These are phyloP conservation scores for Ganoderma multipileum DNA, from an alignment of 1,284 basidiomycete genomes.

Conservation along the genomic window DNA sequence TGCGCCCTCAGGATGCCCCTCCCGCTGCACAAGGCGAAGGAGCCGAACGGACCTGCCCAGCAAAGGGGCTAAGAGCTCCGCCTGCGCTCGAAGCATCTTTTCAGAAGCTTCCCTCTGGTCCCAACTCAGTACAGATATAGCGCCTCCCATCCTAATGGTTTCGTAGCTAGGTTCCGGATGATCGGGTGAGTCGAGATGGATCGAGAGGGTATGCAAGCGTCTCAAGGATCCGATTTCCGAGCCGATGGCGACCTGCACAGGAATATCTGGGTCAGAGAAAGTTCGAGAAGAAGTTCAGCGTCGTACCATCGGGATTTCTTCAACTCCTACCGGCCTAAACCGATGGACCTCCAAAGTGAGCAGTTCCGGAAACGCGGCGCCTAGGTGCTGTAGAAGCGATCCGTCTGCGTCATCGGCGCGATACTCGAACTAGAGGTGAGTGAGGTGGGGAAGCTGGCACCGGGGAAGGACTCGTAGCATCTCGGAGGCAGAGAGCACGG, in stretches of 20 bases:
- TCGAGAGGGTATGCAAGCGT: neutral
- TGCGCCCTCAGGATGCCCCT: neutral
- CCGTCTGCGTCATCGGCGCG: neutral
- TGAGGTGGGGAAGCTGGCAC: neutral
- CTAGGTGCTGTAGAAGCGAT: neutral
- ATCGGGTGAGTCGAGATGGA: neutral
- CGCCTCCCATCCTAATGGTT: neutral
- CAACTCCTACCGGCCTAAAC: neutral
- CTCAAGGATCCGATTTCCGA: neutral
- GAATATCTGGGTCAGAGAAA: neutral
- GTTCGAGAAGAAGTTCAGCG: no score
- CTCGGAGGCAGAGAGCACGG: neutral
- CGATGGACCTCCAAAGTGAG: slow-evolving; percentile 1
- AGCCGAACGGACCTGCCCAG: neutral
- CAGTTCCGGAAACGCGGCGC: neutral
- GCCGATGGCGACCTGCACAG: neutral
- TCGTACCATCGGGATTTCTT: neutral
- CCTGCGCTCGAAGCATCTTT: neutral
- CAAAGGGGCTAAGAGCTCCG: neutral
- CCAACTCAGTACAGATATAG: neutral
- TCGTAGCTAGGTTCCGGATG: neutral
- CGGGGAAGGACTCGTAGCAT: neutral
- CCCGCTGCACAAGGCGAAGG: neutral
- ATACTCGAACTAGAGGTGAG: neutral
- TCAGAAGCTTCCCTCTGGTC: neutral